phyloP scores from a whole-genome alignment of 306 rosid species.

The Ormosia emarginata region DNA sequence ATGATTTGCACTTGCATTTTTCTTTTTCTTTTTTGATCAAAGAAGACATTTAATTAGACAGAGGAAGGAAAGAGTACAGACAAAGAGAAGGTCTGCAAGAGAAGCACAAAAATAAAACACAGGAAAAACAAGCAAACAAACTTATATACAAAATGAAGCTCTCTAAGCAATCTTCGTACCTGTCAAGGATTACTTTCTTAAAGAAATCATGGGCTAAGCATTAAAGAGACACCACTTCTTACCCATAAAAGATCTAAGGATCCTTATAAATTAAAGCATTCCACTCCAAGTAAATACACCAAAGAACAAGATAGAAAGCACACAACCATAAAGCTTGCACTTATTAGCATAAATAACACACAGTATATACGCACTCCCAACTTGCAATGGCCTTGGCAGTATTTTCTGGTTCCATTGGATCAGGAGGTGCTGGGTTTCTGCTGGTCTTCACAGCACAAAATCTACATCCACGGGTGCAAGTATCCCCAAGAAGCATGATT shows the following conservation, averaged over 20 bases:
- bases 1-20: no score
- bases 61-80: no score
- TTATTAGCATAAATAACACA: not conserved
- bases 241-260: not conserved
- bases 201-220: not conserved
- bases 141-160: not conserved
- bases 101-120: not conserved
- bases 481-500: slow-evolving; percentile 95
- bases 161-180: not conserved
- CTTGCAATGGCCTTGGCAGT: slow-evolving; percentile 85
- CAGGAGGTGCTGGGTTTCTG: slow-evolving; percentile 87
- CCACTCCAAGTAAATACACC: not conserved
- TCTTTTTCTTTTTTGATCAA: no score
- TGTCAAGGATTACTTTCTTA: not conserved
- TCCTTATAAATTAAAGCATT: not conserved
- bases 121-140: not conserved
- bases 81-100: not conserved
- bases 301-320: not conserved
- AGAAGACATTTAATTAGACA: no score
- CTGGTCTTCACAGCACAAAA: slow-evolving; percentile 98
- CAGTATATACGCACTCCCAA: slow-evolving; percentile 64
- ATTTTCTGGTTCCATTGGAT: slow-evolving; percentile 85
- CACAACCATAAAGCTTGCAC: not conserved
- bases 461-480: slow-evolving; percentile 95
- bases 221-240: not conserved